Evolutionary conservation across 345 rosid species (phyloP).

Genomic region (Aquilaria yunnanensis): DNA sequence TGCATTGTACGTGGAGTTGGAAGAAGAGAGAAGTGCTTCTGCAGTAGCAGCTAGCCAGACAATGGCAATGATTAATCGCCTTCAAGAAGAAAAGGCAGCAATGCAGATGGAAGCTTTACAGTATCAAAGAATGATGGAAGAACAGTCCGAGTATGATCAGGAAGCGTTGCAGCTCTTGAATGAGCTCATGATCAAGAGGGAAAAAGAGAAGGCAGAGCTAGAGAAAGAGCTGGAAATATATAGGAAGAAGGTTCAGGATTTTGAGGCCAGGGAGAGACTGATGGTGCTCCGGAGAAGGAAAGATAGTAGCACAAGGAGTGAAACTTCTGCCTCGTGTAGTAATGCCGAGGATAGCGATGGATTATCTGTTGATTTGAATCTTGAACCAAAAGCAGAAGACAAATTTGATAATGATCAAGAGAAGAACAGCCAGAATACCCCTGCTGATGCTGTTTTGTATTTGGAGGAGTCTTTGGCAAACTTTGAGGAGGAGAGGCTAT

Average conservation of each 20-base stretch:
- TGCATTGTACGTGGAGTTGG: slow-evolving; percentile 70
- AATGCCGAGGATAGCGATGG: slow-evolving; percentile 65
- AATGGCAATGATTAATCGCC: slow-evolving; percentile 98
- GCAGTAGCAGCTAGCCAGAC: slow-evolving; percentile 89
- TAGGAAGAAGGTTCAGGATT: slow-evolving; percentile 58
- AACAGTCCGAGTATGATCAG: slow-evolving; percentile 91
- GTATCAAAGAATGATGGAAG: slow-evolving; percentile 99
- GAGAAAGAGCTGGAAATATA: slow-evolving; percentile 70
- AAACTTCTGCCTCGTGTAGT: slow-evolving; percentile 53
- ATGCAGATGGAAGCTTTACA: slow-evolving; percentile 99
- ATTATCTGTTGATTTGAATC: slow-evolving; percentile 43
- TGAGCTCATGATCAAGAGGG: slow-evolving; percentile 76
- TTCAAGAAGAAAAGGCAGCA: slow-evolving; percentile 97
- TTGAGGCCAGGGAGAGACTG: slow-evolving; percentile 60
- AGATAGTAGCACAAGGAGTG: slow-evolving; percentile 31
- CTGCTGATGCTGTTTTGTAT: slow-evolving; percentile 58
- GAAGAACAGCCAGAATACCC: slow-evolving; percentile 43
- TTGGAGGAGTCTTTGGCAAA: slow-evolving; percentile 71
- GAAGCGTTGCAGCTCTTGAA: slow-evolving; percentile 91
- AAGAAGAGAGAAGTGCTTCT: slow-evolving; percentile 96
- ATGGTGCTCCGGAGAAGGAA: slow-evolving; percentile 41
- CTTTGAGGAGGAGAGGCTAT: slow-evolving; percentile 83
- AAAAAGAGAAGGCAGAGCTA: slow-evolving; percentile 69
- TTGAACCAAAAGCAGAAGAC: slow-evolving; percentile 38
- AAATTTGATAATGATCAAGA: slow-evolving; percentile 23